Conservation (phyloP, 106 monocot genomes). For the Posidonia australis region DNA sequence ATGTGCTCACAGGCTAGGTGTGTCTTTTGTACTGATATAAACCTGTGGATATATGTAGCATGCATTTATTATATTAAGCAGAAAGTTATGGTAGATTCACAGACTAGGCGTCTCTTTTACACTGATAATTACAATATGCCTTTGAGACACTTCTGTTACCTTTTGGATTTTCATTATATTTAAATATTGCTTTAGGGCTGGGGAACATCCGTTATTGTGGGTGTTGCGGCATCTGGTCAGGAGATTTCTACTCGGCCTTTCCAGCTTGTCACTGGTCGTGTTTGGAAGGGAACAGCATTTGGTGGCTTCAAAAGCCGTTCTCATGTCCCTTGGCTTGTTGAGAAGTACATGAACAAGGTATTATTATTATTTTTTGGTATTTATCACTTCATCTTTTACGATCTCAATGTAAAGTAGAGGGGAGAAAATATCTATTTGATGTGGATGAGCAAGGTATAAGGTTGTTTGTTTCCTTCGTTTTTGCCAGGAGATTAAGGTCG, state of each 20-base stretch:
- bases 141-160: too few relatives aligned
- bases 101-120: too few relatives aligned
- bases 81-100: too few relatives aligned
- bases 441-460: background rate
- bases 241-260: slow-evolving; percentile 93
- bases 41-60: too few relatives aligned
- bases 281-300: slow-evolving; percentile 98
- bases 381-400: background rate
- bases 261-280: slow-evolving; percentile 98
- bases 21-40: too few relatives aligned
- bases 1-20: too few relatives aligned
- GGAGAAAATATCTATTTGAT: background rate
- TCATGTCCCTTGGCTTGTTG: slow-evolving; percentile 95
- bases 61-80: too few relatives aligned
- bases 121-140: too few relatives aligned
- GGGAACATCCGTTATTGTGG: slow-evolving; percentile 98
- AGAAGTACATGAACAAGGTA: slow-evolving; percentile 97
- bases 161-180: too few relatives aligned
- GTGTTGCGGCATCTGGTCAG: slow-evolving; percentile 94
- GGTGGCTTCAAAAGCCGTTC: slow-evolving; percentile 99
- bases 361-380: background rate
- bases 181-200: slow-evolving; percentile 48
- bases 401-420: background rate
- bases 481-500: slow-evolving; percentile 74
- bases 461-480: slow-evolving; percentile 1